phyloP scores from a whole-genome alignment of 2,329 filamentous ascomycete species.

The Nectriaceae sp. region DNA sequence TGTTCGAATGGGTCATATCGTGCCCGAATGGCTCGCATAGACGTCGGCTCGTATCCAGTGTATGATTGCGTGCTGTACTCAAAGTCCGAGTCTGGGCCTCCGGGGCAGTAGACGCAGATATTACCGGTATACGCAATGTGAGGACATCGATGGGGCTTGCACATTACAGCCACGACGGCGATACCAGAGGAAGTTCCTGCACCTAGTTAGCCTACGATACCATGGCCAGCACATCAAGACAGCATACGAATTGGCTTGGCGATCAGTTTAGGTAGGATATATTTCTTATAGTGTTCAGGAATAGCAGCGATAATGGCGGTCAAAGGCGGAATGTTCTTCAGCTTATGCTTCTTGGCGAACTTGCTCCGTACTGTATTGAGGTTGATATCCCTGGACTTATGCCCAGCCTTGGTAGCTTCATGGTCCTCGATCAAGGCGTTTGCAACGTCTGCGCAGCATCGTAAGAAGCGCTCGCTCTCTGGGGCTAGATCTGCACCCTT shows the following conservation, averaged over 20 bases:
- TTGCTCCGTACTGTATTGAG: constrained; percentile 85
- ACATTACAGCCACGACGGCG: constrained; percentile 98
- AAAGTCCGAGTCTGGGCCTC: constrained; percentile 96
- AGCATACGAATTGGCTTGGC: constrained; percentile 85
- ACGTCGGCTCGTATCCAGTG: constrained; percentile 97
- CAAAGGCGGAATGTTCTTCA: constrained; percentile 84
- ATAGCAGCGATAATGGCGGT: constrained; percentile 98
- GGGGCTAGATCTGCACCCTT: constrained; percentile 74
- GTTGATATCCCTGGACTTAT: constrained; percentile 83
- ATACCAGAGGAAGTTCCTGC: constrained; percentile 91
- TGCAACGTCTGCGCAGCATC: constrained; percentile 94
- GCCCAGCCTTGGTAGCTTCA: constrained; percentile 75
- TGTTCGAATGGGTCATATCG: constrained; percentile 98
- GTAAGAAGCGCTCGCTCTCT: constrained; percentile 91
- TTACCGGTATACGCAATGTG: constrained; percentile 99
- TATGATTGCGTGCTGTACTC: constrained; percentile 99
- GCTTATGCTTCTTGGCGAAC: constrained; percentile 87
- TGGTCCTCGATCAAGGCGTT: constrained; percentile 93
- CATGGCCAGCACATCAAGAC: neutral
- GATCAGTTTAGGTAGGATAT: constrained; percentile 92
- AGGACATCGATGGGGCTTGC: constrained; percentile 95
- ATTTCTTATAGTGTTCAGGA: constrained; percentile 99
- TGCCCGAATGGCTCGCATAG: constrained; percentile 95
- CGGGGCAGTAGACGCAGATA: constrained; percentile 98
- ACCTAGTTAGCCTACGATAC: neutral